phyloP scores from a whole-genome alignment of 768 basidiomycete species.

The Hericium erinaceus region DNA sequence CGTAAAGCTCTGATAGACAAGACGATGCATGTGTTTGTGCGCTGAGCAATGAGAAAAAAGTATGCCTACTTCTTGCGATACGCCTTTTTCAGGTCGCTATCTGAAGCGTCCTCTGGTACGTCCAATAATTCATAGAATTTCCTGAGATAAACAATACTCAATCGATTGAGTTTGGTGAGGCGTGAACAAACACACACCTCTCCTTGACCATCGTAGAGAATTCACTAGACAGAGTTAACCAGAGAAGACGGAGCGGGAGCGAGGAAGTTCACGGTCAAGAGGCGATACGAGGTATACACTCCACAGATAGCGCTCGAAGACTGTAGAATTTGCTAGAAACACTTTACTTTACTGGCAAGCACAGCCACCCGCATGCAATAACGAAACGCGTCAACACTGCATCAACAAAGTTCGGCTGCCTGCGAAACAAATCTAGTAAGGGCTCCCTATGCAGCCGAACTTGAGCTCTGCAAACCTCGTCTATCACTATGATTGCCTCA shows the following conservation, averaged over 20 bases:
- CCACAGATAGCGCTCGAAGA: conserved; percentile 29
- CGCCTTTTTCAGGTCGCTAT: conserved; percentile 86
- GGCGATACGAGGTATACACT: conserved; percentile 3
- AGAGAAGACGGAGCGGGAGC: conserved; percentile 6
- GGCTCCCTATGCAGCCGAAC: no score
- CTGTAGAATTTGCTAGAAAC: conserved; percentile 25
- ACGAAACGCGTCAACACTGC: neutral
- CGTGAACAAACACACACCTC: conserved; percentile 35
- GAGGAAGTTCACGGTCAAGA: neutral
- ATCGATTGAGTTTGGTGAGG: neutral
- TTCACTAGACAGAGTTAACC: conserved; percentile 5
- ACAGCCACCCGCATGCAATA: no score
- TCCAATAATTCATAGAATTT: conserved; percentile 93
- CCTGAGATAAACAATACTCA: conserved; percentile 28
- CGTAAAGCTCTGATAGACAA: conserved; percentile 54
- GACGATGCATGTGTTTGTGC: no score
- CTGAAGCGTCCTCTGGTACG: conserved; percentile 67
- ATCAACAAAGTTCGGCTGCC: neutral
- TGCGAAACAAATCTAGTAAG: no score
- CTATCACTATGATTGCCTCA: no score
- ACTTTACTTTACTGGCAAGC: no score
- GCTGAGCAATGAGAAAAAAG: conserved; percentile 5
- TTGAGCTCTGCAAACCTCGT: no score
- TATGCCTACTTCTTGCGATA: conserved; percentile 78
- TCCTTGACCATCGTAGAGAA: conserved; percentile 53